Evolutionary conservation across 768 basidiomycete genomes (phyloP), one percentile per base, ranked within the genome.

Genomic region (Xanthoconium purpureum): DNA sequence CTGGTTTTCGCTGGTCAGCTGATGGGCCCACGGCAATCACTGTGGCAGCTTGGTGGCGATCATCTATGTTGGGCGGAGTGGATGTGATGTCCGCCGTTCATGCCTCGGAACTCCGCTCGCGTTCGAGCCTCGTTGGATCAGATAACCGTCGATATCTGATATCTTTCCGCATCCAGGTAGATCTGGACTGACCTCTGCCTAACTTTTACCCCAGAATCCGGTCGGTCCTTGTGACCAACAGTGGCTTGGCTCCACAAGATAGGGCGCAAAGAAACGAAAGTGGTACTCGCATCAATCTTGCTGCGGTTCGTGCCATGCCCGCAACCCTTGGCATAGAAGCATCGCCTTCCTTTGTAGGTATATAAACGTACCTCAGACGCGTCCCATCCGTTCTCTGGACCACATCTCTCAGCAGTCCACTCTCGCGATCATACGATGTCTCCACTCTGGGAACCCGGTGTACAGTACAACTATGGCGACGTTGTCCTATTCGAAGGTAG

Each of bases 361-460:
- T 68, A 66, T 66, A 64, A 66, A 50, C 52, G 36, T 33, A 12
- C 17, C 8, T 42, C 28, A 42, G 32, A 44, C 24, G n/a, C 35
- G 29, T 47, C 43, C 18, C 15, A 14, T 36, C 37, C 45, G 6
- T 54, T 35, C 49, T 45, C 32, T 35, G 2, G 44, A 55, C 55
- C 50, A 46, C 45, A 48, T 49, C 55, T 43, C 43, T 55, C 52
- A 54, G 33, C 46, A 47, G n/a, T 45, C 38, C 44, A n/a, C 50
- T 35, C 44, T 56, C 50, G n/a, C 20, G 57, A 17, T 51, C 42
- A 9, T 24, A 54, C 49, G 39, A 84, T 82, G 82, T 66, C 71
- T 54, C 66, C 65, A 50, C 64, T 58, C 44, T 89, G 88, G 87
- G 70, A 84, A 73, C 85, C 86, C 37, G 85, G 85, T 44, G 83